Evolutionary conservation across 768 basidiomycete species (phyloP).

Genomic region (Termitomyces sp.): DNA sequence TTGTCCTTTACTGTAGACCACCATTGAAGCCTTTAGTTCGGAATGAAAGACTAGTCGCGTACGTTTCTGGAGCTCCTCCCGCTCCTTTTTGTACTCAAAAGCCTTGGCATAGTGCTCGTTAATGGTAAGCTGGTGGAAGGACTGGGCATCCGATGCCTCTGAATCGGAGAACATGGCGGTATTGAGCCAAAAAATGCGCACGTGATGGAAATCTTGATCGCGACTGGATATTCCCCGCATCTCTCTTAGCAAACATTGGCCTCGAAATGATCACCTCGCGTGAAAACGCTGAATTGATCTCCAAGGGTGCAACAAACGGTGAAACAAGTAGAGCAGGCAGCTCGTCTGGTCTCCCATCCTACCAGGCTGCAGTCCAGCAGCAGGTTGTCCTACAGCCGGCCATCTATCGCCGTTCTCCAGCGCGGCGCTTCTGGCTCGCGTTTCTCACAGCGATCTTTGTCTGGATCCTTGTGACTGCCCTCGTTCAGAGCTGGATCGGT

Average conservation of each 20-base stretch:
- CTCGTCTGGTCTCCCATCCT: conserved; percentile 6
- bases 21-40: background rate
- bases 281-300: conserved; percentile 7
- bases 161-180: conserved; percentile 40
- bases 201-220: background rate
- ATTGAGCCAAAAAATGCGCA: conserved; percentile 1
- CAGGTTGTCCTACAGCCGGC: background rate
- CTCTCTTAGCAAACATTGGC: too few species aligned
- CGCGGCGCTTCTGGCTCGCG: conserved; percentile 18
- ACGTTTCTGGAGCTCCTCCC: conserved; percentile 81
- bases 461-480: conserved; percentile 15
- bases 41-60: conserved; percentile 21
- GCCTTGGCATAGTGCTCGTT: conserved; percentile 80
- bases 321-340: background rate
- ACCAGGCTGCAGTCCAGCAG: conserved; percentile 4
- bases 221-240: background rate
- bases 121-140: conserved; percentile 50
- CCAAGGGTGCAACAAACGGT: background rate
- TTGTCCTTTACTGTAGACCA: conserved; percentile 71
- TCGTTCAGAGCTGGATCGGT: conserved; percentile 13
- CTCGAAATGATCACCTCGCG: conserved; percentile 9
- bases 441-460: conserved; percentile 14
- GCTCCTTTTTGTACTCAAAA: conserved; percentile 76
- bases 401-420: conserved; percentile 11
- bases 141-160: conserved; percentile 36